Percentiles rank a stretch among this genome's conserved stretches.
Evolutionary conservation across 495 filamentous ascomycete genomes (phyloP).

Genomic region (Platismatia glauca): DNA sequence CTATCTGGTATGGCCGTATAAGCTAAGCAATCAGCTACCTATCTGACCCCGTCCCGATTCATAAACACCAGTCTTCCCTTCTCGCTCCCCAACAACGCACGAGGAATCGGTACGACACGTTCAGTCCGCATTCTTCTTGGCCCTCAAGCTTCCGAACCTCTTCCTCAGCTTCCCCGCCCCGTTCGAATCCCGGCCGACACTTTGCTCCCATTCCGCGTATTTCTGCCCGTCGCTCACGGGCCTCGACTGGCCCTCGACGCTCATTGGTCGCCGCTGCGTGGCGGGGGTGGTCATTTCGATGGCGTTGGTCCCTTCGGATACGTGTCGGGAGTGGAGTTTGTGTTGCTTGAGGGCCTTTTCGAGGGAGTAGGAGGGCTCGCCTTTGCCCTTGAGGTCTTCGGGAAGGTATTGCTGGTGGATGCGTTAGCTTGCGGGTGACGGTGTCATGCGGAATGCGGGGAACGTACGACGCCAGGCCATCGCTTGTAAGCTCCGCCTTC

Average conservation of each 20-base stretch:
- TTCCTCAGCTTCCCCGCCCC: conserved; percentile 21
- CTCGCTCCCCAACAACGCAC: not conserved
- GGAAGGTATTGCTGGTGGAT: conserved; percentile 52
- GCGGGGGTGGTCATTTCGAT: conserved; percentile 17
- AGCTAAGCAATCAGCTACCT: not conserved
- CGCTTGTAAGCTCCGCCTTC: conserved; percentile 54
- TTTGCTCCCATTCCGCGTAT: conserved; percentile 19
- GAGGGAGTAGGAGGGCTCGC: conserved; percentile 62
- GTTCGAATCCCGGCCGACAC: conserved; percentile 12
- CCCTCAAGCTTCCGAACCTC: conserved; percentile 21
- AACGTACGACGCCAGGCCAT: conserved; percentile 54
- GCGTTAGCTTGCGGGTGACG: not conserved
- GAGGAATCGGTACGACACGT: not conserved
- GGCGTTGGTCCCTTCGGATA: conserved; percentile 16
- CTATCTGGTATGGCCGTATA: not conserved
- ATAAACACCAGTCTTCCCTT: not conserved
- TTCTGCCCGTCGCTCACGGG: conserved; percentile 12
- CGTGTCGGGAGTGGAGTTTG: conserved; percentile 20
- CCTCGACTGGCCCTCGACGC: not conserved
- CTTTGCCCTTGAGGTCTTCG: conserved; percentile 70
- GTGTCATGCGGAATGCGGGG: not conserved
- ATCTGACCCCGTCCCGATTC: not conserved
- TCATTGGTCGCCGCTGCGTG: conserved; percentile 8
- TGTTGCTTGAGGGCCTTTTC: conserved; percentile 54
- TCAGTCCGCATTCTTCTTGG: not conserved